These are phyloP conservation scores for Aaosphaeria arxii DNA, from an alignment of 2,329 filamentous ascomycete species.

Conservation along the genomic window DNA sequence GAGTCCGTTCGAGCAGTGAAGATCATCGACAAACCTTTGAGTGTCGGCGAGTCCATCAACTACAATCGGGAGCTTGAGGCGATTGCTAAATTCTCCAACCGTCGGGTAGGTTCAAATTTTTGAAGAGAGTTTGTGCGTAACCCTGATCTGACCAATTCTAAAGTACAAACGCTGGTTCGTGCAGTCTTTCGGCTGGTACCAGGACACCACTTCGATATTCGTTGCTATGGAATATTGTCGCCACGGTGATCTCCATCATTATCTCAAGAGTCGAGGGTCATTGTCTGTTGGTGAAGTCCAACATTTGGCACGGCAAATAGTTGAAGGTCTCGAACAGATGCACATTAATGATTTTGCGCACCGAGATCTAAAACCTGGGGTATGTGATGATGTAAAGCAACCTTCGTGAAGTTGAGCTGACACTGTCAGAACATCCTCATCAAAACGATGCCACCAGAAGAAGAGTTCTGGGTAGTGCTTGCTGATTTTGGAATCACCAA, in stretches of 20 bases:
- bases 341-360: slow-evolving; percentile 36
- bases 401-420: neutral
- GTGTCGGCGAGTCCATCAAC: slow-evolving; percentile 1
- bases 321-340: slow-evolving; percentile 35
- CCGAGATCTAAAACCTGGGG: slow-evolving; percentile 38
- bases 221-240: slow-evolving; percentile 41
- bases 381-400: slow-evolving; percentile 6
- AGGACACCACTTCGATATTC: slow-evolving; percentile 22
- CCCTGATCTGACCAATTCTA: neutral
- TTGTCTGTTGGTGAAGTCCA: slow-evolving; percentile 24
- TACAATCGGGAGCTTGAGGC: slow-evolving; percentile 19
- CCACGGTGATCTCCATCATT: slow-evolving; percentile 33
- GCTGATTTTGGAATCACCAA: slow-evolving; percentile 42
- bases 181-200: slow-evolving; percentile 38
- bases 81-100: slow-evolving; percentile 19
- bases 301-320: slow-evolving; percentile 27
- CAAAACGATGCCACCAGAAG: slow-evolving; percentile 11
- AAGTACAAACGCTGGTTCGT: slow-evolving; percentile 21
- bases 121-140: neutral
- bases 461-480: slow-evolving; percentile 39
- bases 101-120: slow-evolving; percentile 1
- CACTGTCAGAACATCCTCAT: slow-evolving; percentile 34
- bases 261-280: slow-evolving; percentile 8
- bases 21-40: slow-evolving; percentile 4
- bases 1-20: slow-evolving; percentile 13